A percentile compares a stretch with the other conserved stretches of the same genome.
Conservation (phyloP, 2,329 filamentous ascomycete genomes). For the Pyrenochaeta sp. region DNA sequence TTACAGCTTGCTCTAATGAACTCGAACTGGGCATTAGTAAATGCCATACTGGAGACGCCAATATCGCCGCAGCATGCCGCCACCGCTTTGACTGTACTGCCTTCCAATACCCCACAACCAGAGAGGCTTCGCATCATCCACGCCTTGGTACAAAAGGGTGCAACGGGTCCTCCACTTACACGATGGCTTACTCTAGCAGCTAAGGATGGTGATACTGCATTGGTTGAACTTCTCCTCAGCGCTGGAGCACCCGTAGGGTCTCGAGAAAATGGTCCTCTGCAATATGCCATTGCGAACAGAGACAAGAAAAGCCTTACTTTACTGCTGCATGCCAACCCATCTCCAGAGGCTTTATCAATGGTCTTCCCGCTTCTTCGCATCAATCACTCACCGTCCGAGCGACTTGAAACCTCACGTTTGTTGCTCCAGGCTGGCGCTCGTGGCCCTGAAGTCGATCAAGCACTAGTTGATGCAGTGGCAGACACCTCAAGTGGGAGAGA, state of each 20-base stretch:
- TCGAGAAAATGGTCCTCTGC: slow-evolving; percentile 25
- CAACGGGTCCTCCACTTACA: slow-evolving; percentile 33
- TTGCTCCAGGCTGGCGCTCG: slow-evolving; percentile 36
- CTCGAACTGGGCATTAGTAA: slow-evolving; percentile 37
- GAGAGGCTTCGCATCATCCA: slow-evolving; percentile 37
- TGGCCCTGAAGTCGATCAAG: slow-evolving; percentile 37
- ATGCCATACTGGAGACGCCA: slow-evolving; percentile 32
- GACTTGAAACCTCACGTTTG: slow-evolving; percentile 28
- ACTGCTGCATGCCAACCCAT: slow-evolving; percentile 30
- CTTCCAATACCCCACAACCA: slow-evolving; percentile 21
- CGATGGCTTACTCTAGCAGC: slow-evolving; percentile 37
- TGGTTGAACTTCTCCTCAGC: slow-evolving; percentile 38
- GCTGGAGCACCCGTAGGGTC: slow-evolving; percentile 34
- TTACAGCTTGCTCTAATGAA: slow-evolving; percentile 34
- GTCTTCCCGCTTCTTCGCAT: slow-evolving; percentile 32
- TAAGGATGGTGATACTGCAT: slow-evolving; percentile 35
- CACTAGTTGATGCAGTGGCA: slow-evolving; percentile 35
- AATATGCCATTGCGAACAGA: slow-evolving; percentile 30
- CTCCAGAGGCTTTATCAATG: slow-evolving; percentile 28
- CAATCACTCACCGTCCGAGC: slow-evolving; percentile 27
- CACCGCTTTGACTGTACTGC: slow-evolving; percentile 31
- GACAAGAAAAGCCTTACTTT: slow-evolving; percentile 28
- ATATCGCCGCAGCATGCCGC: slow-evolving; percentile 39
- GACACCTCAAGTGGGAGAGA: slow-evolving; percentile 35
- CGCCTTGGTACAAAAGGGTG: slow-evolving; percentile 36